Base-by-base conservation (phyloP, 169 alveolate species). In the Cryptosporidium ubiquitum region DNA sequence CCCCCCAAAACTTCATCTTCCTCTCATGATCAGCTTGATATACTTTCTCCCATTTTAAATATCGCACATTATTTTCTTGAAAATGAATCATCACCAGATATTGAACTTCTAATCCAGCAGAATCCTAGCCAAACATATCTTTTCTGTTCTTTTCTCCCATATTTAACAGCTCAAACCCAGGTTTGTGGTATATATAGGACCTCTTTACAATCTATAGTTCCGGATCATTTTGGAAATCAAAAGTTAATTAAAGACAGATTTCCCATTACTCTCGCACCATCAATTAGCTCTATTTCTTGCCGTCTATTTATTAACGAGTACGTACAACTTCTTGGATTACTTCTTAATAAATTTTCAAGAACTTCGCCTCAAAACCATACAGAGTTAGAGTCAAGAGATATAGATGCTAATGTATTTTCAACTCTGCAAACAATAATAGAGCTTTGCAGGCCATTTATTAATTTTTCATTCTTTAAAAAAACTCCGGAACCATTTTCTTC, bases 131-230 rank as follows among this genome's bases (percentile, higher is more conserved):
- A 20, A 16, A 44, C 75, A 7, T 58, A 9, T 61, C 64, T 79
- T 3, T 79, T 79, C 55, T 58, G 52, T 20, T 61, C 74, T 3
- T 79, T 79, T 58, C 40, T 79, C 1, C 79, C 79, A 29, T 79
- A 61, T 42, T 40, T 61, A 44, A 60, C 89, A n/a, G 23, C 79
- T 37, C 31, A 58, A 39, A 61, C 4, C 55, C 66, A 44, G 20
- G 89, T 31, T 35, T 79, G 89, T 40, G 75, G 73, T 37, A 60
- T 64, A 16, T 79, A 60, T 66, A 64, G 89, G 23, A 79, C 73
- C 4, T 79, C 74, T 29, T 61, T 42, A 18, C 47, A 79, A 33
- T 44, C 49, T 16, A 64, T 26, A 0, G 18, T 18, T 40, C 16
- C 60, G 16, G 66, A 42, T 2, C 12, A 4, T 39, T 26, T 10